phyloP scores from a whole-genome alignment of 192 early-diverging fungal genomes.

The Coemansia sp. region DNA sequence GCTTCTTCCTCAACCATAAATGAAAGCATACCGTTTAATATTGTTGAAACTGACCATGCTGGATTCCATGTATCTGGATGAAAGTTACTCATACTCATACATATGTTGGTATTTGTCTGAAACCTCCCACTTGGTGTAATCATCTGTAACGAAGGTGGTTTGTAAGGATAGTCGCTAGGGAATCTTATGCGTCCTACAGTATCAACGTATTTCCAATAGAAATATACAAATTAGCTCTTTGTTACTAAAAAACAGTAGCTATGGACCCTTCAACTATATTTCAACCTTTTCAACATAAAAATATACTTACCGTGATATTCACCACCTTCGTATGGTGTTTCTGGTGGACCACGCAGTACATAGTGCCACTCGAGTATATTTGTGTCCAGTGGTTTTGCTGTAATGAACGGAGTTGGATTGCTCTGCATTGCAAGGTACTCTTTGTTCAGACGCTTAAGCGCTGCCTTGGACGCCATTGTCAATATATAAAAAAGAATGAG shows the following conservation, averaged over 20 bases:
- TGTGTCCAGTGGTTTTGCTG: conserved; percentile 85
- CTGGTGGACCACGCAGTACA: conserved; percentile 92
- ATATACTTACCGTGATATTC: conserved; percentile 85
- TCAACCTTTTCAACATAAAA: not conserved
- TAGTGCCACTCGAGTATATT: conserved; percentile 99
- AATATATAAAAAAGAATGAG: conserved; percentile 5
- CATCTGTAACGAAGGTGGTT: conserved; percentile 83
- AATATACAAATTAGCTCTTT: not conserved
- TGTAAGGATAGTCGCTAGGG: conserved; percentile 95
- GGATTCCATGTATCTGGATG: conserved; percentile 94
- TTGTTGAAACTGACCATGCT: conserved; percentile 95
- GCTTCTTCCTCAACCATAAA: conserved; percentile 97
- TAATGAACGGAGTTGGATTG: conserved; percentile 85
- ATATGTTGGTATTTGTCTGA: conserved; percentile 86
- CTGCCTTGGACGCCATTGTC: conserved; percentile 78
- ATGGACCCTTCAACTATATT: not conserved
- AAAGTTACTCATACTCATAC: conserved; percentile 96
- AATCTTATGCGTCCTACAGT: conserved; percentile 70
- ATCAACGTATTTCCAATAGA: conserved; percentile 2
- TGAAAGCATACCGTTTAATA: conserved; percentile 89
- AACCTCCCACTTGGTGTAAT: conserved; percentile 86
- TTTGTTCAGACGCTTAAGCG: conserved; percentile 73
- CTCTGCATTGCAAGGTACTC: conserved; percentile 74
- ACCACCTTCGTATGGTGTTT: conserved; percentile 88
- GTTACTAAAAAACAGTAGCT: conserved; percentile 1